Evolutionary conservation across 2,329 filamentous ascomycete species (phyloP), one percentile per base, ranked within the genome.

Genomic region (Didymella lethalis): DNA sequence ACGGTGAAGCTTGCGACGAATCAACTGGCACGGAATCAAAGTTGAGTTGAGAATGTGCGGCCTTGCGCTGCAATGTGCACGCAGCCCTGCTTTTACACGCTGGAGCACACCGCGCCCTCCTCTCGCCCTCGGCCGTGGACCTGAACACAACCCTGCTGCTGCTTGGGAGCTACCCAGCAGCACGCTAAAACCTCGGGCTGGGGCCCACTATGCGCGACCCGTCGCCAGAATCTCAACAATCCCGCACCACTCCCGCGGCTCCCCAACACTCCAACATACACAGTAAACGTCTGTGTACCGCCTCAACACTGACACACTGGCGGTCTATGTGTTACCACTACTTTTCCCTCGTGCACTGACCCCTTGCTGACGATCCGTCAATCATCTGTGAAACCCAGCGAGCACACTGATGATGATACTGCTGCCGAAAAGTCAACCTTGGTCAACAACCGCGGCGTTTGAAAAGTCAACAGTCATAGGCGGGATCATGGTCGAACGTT

Each of bases 1-100:
- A 54, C 47, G 56, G 56, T 54, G 50, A 59, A 8, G 56, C 56
- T 59, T 59, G 56, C 56, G 56, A 59, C 56, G 45, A 59, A 54
- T 59, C 45, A 54, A 49, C 12, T 20, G 8, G n/a, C 29, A 38
- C 36, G 3, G 23, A 43, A 16, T 28, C 34, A 2, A 47, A 36
- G 8, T 18, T 36, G 36, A 23, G 14, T 31, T 18, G 18, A 48
- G 26, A 25, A 31, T 29, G 32, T 47, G 54, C 48, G 43, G 32
- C 34, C 34, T 40, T 47, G 48, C 23, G 7, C 14, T 34, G 23
- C 29, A 6, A 25, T 50, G 12, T 51, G 43, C 54, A n/a, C 18
- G 29, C 14, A 11, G n/a, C 38, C 8, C 29, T 41, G 14, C 11
- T 12, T 38, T 34, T 46, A 26, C 52, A 46, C 29, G 46, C 38